phyloP scores from a whole-genome alignment of 148 eudicot species.

The Tetragonia tetragonoides region DNA sequence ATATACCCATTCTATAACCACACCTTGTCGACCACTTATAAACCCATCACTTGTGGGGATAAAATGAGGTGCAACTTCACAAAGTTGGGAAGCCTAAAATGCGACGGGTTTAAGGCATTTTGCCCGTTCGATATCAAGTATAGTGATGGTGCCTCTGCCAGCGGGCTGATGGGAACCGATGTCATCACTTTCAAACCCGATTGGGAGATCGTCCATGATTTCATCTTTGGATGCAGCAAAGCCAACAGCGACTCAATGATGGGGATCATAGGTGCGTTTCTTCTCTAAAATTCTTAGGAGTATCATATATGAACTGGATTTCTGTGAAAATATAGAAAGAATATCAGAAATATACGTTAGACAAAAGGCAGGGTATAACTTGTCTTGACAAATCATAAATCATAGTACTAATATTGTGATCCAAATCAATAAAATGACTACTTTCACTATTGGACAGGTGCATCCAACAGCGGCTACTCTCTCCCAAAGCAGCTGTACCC shows the following conservation, averaged over 20 bases:
- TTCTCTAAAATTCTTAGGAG: not conserved
- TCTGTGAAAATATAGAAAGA: not conserved
- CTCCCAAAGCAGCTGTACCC: constrained; percentile 8
- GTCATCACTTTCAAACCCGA: not conserved
- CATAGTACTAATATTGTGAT: not conserved
- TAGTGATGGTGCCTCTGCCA: not conserved
- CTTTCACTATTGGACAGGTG: not conserved
- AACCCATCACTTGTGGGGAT: not conserved
- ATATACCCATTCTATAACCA: not conserved
- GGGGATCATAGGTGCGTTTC: not conserved
- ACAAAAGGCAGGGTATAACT: too few species aligned
- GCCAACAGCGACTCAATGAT: not conserved
- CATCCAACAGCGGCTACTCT: not conserved
- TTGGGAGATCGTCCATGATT: not conserved
- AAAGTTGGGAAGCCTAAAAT: not conserved
- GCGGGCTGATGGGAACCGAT: not conserved
- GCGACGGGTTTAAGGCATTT: not conserved
- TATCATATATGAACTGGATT: too few species aligned
- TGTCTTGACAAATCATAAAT: too few species aligned
- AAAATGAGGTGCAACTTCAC: not conserved
- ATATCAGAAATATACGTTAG: not conserved
- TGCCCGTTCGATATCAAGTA: not conserved
- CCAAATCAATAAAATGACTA: not conserved
- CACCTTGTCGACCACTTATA: not conserved
- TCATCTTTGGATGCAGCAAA: constrained; percentile 9